A percentile compares a stretch with the other conserved stretches of the same genome.
These are phyloP conservation scores for Diversispora eburnea DNA, from an alignment of 192 early-diverging fungal genomes.

Conservation along the genomic window DNA sequence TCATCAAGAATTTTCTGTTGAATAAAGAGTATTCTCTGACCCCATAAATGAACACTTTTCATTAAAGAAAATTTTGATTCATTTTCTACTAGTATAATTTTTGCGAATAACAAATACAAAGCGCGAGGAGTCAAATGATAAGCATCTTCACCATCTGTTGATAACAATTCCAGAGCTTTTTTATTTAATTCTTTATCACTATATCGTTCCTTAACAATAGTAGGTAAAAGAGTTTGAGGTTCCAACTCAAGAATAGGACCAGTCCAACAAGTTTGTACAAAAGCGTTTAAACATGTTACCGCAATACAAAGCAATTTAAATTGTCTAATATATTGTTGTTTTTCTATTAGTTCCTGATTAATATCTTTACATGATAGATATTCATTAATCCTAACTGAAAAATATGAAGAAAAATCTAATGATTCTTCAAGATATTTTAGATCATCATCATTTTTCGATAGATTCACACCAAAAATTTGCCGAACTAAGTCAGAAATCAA, in stretches of 20 bases:
- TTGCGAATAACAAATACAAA: slow-evolving; percentile 64
- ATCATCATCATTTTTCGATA: slow-evolving; percentile 25
- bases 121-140: slow-evolving; percentile 74
- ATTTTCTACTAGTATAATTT: slow-evolving; percentile 59
- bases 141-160: slow-evolving; percentile 78
- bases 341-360: slow-evolving; percentile 7
- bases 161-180: slow-evolving; percentile 49
- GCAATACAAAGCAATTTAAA: slow-evolving; percentile 55
- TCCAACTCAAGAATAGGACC: slow-evolving; percentile 71
- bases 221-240: slow-evolving; percentile 57
- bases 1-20: slow-evolving; percentile 73
- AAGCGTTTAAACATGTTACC: slow-evolving; percentile 70
- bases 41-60: slow-evolving; percentile 70
- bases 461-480: slow-evolving; percentile 51
- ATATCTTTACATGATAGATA: slow-evolving; percentile 33
- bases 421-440: slow-evolving; percentile 30
- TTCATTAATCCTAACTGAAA: slow-evolving; percentile 35
- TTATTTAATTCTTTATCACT: slow-evolving; percentile 38
- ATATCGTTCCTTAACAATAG: slow-evolving; percentile 33
- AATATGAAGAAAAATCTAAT: slow-evolving; percentile 43
- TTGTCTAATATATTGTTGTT: slow-evolving; percentile 25
- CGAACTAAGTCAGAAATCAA: slow-evolving; percentile 43
- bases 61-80: slow-evolving; percentile 2
- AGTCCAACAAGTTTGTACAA: slow-evolving; percentile 87
- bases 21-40: slow-evolving; percentile 61